phyloP scores from a whole-genome alignment of 225 moss, liverwort and hornwort genomes.

The Rhytidiadelphus loreus region DNA sequence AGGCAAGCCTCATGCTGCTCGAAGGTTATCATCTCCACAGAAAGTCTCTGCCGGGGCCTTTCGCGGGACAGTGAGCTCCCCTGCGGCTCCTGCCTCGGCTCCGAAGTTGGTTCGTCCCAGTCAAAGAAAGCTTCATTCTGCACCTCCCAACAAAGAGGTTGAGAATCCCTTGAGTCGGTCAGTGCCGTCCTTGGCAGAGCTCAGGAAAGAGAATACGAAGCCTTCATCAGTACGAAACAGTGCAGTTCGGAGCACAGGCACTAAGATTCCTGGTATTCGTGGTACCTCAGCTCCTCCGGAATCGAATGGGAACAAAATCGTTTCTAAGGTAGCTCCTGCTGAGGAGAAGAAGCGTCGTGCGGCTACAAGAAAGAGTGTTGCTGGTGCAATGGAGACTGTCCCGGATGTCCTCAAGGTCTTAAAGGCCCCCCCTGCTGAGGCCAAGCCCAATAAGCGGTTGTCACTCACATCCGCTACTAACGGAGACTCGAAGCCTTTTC shows the following conservation, averaged over 20 bases:
- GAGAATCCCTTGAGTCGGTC: conserved; percentile 85
- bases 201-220: conserved; percentile 90
- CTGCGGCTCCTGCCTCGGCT: conserved; percentile 15
- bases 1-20: conserved; percentile 39
- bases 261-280: conserved; percentile 60
- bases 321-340: conserved; percentile 16
- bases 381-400: conserved; percentile 28
- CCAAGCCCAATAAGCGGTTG: conserved; percentile 31
- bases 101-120: conserved; percentile 22
- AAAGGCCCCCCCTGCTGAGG: conserved; percentile 31
- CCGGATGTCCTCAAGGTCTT: conserved; percentile 28
- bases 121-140: conserved; percentile 40
- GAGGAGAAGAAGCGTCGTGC: conserved; percentile 68
- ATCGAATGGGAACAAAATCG: conserved; percentile 40
- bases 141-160: conserved; percentile 19
- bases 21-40: conserved; percentile 69
- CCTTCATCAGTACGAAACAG: conserved; percentile 56
- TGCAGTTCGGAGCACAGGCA: conserved; percentile 42
- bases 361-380: conserved; percentile 36
- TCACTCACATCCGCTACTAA: conserved; percentile 20
- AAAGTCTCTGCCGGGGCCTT: conserved; percentile 10
- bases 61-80: conserved; percentile 9
- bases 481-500: conserved; percentile 80
- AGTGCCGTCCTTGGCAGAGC: conserved; percentile 75
- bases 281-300: conserved; percentile 42